These are phyloP conservation scores for Tolypocladium amazonense DNA, from an alignment of 2,329 filamentous ascomycete genomes.

Conservation along the genomic window DNA sequence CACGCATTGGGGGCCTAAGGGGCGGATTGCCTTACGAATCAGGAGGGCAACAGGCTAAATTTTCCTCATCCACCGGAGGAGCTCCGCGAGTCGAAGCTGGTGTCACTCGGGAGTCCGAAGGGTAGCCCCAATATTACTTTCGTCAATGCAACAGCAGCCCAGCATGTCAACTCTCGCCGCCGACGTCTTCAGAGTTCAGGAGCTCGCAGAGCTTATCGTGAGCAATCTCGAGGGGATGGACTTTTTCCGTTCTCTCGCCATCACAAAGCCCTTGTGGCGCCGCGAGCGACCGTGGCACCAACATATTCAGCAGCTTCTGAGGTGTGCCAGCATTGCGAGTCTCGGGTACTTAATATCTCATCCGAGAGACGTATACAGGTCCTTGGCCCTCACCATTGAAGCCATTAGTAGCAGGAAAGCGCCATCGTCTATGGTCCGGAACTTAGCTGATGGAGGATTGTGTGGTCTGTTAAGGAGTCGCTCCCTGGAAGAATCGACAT, in stretches of 20 bases:
- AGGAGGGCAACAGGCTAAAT: too few relatives aligned
- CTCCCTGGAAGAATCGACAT: background rate
- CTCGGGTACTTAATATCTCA: background rate
- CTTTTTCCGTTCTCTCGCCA: background rate
- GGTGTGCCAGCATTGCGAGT: background rate
- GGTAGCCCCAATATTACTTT: too few relatives aligned
- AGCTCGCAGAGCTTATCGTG: background rate
- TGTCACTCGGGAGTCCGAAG: too few relatives aligned
- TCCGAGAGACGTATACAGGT: background rate
- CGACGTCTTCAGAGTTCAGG: background rate
- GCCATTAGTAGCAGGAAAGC: background rate
- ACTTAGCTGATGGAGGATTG: background rate
- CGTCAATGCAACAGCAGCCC: too few relatives aligned
- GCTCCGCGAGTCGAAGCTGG: too few relatives aligned
- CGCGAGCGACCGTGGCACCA: background rate
- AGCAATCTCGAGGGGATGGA: background rate
- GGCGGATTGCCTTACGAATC: too few relatives aligned
- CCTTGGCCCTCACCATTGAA: background rate
- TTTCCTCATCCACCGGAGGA: too few relatives aligned
- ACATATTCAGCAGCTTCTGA: background rate
- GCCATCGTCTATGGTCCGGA: background rate
- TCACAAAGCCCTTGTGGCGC: background rate
- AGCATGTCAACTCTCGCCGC: background rate
- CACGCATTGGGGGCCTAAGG: too few relatives aligned
- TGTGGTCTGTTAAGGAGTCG: background rate